Base-by-base conservation (phyloP, 2,329 filamentous ascomycete genomes). In the Phaeoacremonium minimum region DNA sequence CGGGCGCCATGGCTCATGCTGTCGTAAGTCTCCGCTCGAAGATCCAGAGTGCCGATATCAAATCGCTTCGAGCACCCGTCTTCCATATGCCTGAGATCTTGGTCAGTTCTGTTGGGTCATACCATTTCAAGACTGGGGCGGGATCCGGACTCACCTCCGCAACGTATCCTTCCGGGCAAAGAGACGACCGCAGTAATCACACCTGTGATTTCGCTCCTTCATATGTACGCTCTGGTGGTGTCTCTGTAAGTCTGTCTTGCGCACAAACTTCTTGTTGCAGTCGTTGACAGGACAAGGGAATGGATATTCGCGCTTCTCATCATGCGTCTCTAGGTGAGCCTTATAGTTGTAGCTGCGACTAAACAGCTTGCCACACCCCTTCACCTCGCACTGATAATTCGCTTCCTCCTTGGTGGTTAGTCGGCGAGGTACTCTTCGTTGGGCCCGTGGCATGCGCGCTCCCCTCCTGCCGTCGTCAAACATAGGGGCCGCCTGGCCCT, bases 321-420 rank as follows among this genome's bases (percentile, higher is more conserved):
- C 80, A 53, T 95, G 89, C 1, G 82, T 90, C 52, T 90, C 83
- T 72, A 90, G 75, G 57, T 95, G 89, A 18, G 87, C 85, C 52
- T 86, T 89, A 64, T 83, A 87, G 61, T 95, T 95, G 66, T 91
- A 94, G 50, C 79, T 83, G 43, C 89, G 73, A 46, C 86, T 87
- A 56, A 95, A 95, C 13, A 83, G 74, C 57, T 84, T 87, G 6
- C 83, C 81, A 53, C 89, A 95, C 3, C 80, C 70, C 40, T 80
- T 72, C 22, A 80, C 67, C 37, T 71, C 67, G 54, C 89, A 95
- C 44, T 76, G 71, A 58, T 78, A 84, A 48, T 80, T 86, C 37
- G 83, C 84, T 48, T 86, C 82, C 45, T 83, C 82, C 40, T 73
- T 75, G 14, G 80, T 80, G 3, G 77, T 83, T 48, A 74, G 68